These are phyloP conservation scores for Tetrapisispora pingtungensis DNA, from an alignment of 805 yeast species.

Conservation along the genomic window DNA sequence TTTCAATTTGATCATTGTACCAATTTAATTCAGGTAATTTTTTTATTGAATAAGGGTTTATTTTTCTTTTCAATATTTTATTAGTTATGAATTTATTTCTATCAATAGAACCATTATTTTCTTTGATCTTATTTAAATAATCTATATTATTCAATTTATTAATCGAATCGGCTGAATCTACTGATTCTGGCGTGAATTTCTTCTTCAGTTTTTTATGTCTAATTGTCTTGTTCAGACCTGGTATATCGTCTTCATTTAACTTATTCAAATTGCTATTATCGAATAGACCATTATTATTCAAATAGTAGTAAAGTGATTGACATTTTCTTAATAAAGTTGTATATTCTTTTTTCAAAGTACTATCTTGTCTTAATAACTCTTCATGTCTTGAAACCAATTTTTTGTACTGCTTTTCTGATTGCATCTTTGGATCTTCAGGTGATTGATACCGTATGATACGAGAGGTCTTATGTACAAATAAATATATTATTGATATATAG, in stretches of 20 bases:
- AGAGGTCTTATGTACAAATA: too few relatives aligned
- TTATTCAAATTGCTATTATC: not conserved
- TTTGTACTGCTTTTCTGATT: conserved; percentile 6
- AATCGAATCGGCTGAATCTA: not conserved
- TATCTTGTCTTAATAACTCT: conserved; percentile 24
- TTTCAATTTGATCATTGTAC: conserved; percentile 20
- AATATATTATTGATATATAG: too few relatives aligned
- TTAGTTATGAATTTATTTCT: not conserved
- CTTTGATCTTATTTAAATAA: not conserved
- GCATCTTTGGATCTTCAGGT: not conserved
- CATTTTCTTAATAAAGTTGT: conserved; percentile 26
- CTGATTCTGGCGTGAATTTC: not conserved
- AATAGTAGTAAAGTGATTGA: conserved; percentile 18
- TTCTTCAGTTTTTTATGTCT: not conserved
- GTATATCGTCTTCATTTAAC: not conserved
- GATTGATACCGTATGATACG: too few relatives aligned
- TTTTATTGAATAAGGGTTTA: not conserved
- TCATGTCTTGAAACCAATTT: conserved; percentile 21
- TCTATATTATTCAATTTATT: not conserved
- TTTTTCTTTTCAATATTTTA: conserved; percentile 2
- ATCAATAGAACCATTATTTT: not conserved
- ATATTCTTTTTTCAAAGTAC: conserved; percentile 23
- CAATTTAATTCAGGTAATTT: conserved; percentile 19
- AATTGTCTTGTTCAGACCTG: not conserved
- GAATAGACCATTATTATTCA: conserved; percentile 4